Percentiles rank a stretch among this genome's conserved stretches.
phyloP scores from a whole-genome alignment of 1,284 basidiomycete species.

The Caloboletus inedulis region DNA sequence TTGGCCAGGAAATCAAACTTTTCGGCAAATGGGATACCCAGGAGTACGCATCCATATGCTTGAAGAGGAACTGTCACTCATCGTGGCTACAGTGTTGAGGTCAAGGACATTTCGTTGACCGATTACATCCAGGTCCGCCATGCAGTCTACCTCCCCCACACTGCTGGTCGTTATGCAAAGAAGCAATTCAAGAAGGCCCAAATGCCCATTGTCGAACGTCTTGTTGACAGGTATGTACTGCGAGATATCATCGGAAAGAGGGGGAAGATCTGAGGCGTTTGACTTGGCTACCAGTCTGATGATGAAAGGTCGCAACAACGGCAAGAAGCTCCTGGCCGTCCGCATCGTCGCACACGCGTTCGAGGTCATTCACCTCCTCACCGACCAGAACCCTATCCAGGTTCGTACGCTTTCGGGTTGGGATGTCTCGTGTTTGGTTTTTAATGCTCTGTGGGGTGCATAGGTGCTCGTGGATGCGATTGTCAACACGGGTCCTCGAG shows the following conservation, averaged over 20 bases:
- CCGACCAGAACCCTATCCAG: slow-evolving; percentile 99
- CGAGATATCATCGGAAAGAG: neutral
- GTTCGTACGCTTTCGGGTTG: slow-evolving; percentile 42
- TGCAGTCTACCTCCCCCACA: slow-evolving; percentile 97
- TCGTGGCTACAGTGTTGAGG: slow-evolving; percentile 72
- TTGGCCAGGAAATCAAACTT: slow-evolving; percentile 87
- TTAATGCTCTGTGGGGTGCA: neutral
- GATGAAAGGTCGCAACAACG: slow-evolving; percentile 99
- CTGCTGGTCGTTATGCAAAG: slow-evolving; percentile 98
- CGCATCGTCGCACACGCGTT: slow-evolving; percentile 99
- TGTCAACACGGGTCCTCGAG: slow-evolving; percentile 99
- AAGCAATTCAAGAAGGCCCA: slow-evolving; percentile 99
- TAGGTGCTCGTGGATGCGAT: slow-evolving; percentile 95
- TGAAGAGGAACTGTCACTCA: slow-evolving; percentile 11
- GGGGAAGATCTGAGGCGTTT: slow-evolving; percentile 2
- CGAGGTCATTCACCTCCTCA: slow-evolving; percentile 99
- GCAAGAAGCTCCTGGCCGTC: slow-evolving; percentile 99
- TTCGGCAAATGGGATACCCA: slow-evolving; percentile 97
- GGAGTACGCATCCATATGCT: slow-evolving; percentile 61
- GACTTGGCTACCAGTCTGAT: slow-evolving; percentile 63
- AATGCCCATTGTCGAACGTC: slow-evolving; percentile 99
- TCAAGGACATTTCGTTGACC: slow-evolving; percentile 97
- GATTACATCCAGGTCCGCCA: slow-evolving; percentile 99
- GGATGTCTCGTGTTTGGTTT: neutral
- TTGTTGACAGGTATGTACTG: slow-evolving; percentile 88